These are phyloP conservation scores for Fraxinus baroniana DNA, from an alignment of 305 asterid genomes.

Conservation along the genomic window DNA sequence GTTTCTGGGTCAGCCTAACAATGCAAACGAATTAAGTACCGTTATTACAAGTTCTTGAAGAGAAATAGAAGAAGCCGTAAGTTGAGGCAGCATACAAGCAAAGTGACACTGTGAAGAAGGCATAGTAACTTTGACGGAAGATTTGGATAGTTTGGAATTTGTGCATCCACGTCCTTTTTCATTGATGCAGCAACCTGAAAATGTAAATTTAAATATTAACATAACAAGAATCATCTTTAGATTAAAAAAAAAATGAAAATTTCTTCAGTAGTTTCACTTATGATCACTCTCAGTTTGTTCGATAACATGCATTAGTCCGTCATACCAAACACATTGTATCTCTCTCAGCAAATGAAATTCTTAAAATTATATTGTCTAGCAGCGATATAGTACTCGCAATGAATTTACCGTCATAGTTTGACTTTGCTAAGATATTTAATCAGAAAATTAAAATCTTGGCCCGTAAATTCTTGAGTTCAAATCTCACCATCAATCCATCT, in stretches of 20 bases:
- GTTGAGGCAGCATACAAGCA: constrained; percentile 36
- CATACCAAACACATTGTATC: not conserved
- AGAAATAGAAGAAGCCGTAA: not conserved
- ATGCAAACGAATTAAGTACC: not conserved
- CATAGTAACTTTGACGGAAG: constrained; percentile 53
- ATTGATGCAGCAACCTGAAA: constrained; percentile 60
- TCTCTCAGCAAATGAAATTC: not conserved
- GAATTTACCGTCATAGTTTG: not conserved
- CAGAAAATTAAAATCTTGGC: not conserved
- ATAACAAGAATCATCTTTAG: not conserved
- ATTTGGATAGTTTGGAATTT: constrained; percentile 52
- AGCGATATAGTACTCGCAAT: not conserved
- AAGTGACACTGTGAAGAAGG: constrained; percentile 46
- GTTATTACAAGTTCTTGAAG: not conserved
- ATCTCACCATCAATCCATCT: not conserved
- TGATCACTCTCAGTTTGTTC: not conserved
- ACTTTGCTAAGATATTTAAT: not conserved
- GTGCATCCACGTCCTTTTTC: constrained; percentile 57
- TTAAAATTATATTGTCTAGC: not conserved
- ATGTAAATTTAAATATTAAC: not conserved
- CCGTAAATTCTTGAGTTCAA: not conserved
- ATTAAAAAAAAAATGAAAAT: not conserved
- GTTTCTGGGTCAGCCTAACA: constrained; percentile 57
- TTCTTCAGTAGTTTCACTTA: not conserved
- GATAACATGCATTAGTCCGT: not conserved